phyloP scores from a whole-genome alignment of 1,284 basidiomycete genomes.

The Leccinum proximum region DNA sequence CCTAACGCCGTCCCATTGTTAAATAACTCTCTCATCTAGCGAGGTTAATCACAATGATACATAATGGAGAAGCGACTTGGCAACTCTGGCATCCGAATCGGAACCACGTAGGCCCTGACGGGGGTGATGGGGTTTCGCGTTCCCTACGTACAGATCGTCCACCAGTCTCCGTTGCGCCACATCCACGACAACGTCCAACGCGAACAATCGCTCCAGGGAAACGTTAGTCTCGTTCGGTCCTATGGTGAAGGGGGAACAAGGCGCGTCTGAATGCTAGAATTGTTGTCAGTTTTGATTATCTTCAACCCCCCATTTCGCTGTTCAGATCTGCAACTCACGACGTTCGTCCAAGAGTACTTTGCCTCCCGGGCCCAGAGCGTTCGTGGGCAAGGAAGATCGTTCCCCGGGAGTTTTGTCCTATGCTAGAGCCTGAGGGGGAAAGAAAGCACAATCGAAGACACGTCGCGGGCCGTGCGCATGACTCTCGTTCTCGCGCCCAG shows the following conservation, averaged over 20 bases:
- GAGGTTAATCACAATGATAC: constrained; percentile 20
- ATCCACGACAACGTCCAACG: background rate
- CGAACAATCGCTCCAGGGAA: background rate
- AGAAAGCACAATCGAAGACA: background rate
- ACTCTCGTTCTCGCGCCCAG: background rate
- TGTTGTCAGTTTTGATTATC: constrained; percentile 7
- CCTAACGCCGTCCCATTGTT: constrained; percentile 19
- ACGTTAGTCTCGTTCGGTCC: background rate
- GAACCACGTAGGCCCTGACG: background rate
- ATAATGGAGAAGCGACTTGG: constrained; percentile 12
- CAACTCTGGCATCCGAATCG: constrained; percentile 2
- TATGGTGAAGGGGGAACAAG: background rate
- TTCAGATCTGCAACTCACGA: constrained; percentile 7
- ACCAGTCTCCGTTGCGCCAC: background rate
- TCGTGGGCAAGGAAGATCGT: constrained; percentile 1
- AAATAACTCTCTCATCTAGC: constrained; percentile 23
- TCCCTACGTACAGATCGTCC: constrained; percentile 2
- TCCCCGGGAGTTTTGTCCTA: constrained; percentile 9
- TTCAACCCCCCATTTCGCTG: background rate
- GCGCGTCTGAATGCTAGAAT: background rate
- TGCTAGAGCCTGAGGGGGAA: background rate
- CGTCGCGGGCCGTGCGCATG: background rate
- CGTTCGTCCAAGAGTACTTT: background rate
- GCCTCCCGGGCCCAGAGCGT: background rate
- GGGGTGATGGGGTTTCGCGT: background rate